A percentile compares a stretch with the other conserved stretches of the same genome.
These are phyloP conservation scores for Torulaspora delbrueckii DNA, from an alignment of 805 yeast genomes.

Conservation along the genomic window DNA sequence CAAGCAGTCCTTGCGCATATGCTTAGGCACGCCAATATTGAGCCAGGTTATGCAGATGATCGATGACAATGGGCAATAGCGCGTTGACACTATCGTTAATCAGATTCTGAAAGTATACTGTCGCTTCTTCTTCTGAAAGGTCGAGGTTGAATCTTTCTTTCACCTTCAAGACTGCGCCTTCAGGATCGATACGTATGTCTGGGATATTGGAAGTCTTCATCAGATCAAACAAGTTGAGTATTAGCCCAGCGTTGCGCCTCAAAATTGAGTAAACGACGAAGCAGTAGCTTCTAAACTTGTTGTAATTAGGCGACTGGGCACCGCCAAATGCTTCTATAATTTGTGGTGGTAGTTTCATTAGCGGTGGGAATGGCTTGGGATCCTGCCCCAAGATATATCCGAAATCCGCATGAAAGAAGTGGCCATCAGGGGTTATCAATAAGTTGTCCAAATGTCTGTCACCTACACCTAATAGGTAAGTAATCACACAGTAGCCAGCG, in stretches of 20 bases:
- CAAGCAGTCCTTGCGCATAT: not conserved
- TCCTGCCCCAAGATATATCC: conserved; percentile 96
- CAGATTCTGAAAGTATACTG: conserved; percentile 85
- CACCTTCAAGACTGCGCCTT: conserved; percentile 82
- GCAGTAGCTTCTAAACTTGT: conserved; percentile 84
- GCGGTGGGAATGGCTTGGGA: conserved; percentile 97
- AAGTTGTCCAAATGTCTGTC: conserved; percentile 94
- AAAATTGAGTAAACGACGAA: conserved; percentile 89
- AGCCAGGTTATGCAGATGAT: conserved; percentile 88
- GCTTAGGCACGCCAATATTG: conserved; percentile 91
- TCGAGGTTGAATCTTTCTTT: conserved; percentile 92
- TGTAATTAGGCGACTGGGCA: conserved; percentile 74
- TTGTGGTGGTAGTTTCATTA: conserved; percentile 96
- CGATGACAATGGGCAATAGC: conserved; percentile 89
- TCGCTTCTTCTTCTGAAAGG: conserved; percentile 93
- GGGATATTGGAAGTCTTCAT: conserved; percentile 94
- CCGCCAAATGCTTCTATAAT: conserved; percentile 99
- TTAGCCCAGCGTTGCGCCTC: conserved; percentile 83
- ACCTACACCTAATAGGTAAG: conserved; percentile 92
- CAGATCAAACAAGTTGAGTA: conserved; percentile 82
- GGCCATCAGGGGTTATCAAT: conserved; percentile 74
- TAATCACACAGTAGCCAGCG: conserved; percentile 96
- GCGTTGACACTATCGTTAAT: conserved; percentile 95
- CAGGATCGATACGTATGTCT: conserved; percentile 77
- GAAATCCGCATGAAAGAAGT: conserved; percentile 95